Conservation (phyloP, 2,329 filamentous ascomycete species). For the Blastomyces gilchristii region DNA sequence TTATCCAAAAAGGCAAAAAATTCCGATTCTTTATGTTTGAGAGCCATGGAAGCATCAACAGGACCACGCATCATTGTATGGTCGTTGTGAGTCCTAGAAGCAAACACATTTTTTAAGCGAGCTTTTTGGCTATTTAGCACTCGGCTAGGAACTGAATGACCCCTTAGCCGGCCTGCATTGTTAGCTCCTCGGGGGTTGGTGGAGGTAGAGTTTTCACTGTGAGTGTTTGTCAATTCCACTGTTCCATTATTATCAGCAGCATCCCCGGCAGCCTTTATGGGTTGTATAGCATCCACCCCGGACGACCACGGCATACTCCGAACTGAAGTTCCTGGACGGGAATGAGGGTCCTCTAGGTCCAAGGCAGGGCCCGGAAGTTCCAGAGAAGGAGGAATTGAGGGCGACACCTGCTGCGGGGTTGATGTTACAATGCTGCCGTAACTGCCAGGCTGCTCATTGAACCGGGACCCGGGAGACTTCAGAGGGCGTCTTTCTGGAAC, state of each 20-base stretch:
- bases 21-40: conserved; percentile 66
- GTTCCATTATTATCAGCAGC: background rate
- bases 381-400: conserved; percentile 40
- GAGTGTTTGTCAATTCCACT: background rate
- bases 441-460: conserved; percentile 34
- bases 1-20: conserved; percentile 78
- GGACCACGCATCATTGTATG: conserved; percentile 41
- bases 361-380: conserved; percentile 54
- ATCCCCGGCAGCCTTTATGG: background rate
- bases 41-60: conserved; percentile 49
- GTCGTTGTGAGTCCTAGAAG: conserved; percentile 25
- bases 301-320: background rate
- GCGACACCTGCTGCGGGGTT: conserved; percentile 32
- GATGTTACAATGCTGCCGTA: conserved; percentile 57
- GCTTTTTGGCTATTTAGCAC: conserved; percentile 22
- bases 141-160: conserved; percentile 20
- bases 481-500: conserved; percentile 31
- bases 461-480: conserved; percentile 26
- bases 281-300: background rate
- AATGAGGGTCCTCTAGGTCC: conserved; percentile 30
- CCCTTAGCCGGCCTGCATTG: conserved; percentile 16
- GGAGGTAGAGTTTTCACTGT: background rate
- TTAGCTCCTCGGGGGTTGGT: conserved; percentile 13
- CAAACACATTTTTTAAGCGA: conserved; percentile 33
- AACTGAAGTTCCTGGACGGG: conserved; percentile 2